Percentiles rank a stretch among this genome's conserved stretches.
phyloP scores from a whole-genome alignment of 1,284 basidiomycete species.

The Psilocybe mexicana region DNA sequence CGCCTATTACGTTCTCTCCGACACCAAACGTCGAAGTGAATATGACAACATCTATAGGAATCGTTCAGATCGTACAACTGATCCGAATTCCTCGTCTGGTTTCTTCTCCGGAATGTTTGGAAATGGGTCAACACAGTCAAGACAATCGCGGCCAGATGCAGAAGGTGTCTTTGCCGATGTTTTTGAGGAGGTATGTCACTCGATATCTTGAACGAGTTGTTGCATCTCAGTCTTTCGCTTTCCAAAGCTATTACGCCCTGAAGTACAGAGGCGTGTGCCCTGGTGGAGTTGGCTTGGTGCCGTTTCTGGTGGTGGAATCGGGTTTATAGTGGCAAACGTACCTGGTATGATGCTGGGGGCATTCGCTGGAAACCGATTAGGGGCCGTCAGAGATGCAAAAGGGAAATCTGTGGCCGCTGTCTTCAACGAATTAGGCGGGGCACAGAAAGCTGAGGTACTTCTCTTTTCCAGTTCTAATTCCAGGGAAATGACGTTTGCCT shows the following conservation, averaged over 20 bases:
- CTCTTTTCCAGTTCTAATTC: constrained; percentile 17
- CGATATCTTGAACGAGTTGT: background rate
- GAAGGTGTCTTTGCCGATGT: constrained; percentile 85
- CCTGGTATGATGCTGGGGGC: constrained; percentile 81
- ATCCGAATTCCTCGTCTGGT: constrained; percentile 67
- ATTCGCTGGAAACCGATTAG: constrained; percentile 82
- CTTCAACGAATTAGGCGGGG: constrained; percentile 77
- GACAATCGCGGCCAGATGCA: constrained; percentile 65
- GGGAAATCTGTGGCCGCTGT: constrained; percentile 90
- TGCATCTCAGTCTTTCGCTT: constrained; percentile 3
- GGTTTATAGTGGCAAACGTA: constrained; percentile 87
- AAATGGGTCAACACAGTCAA: constrained; percentile 32
- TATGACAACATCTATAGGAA: constrained; percentile 76
- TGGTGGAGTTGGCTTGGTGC: constrained; percentile 83
- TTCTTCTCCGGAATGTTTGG: constrained; percentile 81
- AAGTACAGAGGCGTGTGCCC: constrained; percentile 67
- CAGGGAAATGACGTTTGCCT: constrained; percentile 11
- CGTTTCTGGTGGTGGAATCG: constrained; percentile 65
- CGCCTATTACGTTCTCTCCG: constrained; percentile 94
- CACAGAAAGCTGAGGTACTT: constrained; percentile 84
- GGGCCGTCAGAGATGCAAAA: constrained; percentile 89
- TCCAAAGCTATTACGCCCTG: constrained; percentile 69
- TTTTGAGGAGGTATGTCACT: constrained; percentile 75
- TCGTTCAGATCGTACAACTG: constrained; percentile 52
- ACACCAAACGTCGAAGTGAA: constrained; percentile 75